Conservation (phyloP, 2,329 filamentous ascomycete species). For the Hypoxylon sp. region DNA sequence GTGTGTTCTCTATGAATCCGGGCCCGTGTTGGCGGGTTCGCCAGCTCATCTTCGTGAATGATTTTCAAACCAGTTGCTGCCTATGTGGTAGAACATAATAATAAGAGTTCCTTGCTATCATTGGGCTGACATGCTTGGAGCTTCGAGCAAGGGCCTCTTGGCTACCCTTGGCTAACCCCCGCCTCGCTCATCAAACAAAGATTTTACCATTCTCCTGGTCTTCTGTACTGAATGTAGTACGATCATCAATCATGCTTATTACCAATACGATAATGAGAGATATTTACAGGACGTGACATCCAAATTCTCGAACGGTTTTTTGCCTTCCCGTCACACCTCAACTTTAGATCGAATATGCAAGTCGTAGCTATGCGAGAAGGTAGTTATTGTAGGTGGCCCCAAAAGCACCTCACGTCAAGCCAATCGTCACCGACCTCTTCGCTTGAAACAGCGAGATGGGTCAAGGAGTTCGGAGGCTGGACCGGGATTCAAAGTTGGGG, state of each 20-base stretch:
- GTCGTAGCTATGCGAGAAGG: conserved; percentile 17
- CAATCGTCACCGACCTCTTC: conserved; percentile 37
- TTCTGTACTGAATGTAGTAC: conserved; percentile 17
- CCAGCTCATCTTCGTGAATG: conserved; percentile 20
- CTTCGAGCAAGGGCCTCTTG: conserved; percentile 27
- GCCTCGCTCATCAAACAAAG: conserved; percentile 33
- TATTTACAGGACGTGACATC: conserved; percentile 22
- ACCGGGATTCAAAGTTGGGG: conserved; percentile 21
- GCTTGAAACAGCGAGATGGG: conserved; percentile 26
- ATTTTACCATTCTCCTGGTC: conserved; percentile 20
- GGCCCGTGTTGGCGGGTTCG: conserved; percentile 36
- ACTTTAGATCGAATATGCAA: conserved; percentile 26
- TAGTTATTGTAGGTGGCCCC: conserved; percentile 15
- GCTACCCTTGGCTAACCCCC: conserved; percentile 1
- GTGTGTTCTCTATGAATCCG: conserved; percentile 34
- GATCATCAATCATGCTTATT: conserved; percentile 39
- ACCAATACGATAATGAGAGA: conserved; percentile 20
- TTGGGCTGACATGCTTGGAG: conserved; percentile 35
- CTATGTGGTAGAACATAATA: conserved; percentile 13
- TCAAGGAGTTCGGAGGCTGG: conserved; percentile 35
- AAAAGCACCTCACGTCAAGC: conserved; percentile 40
- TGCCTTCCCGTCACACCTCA: conserved; percentile 37
- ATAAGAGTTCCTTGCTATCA: conserved; percentile 18
- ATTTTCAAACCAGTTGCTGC: conserved; percentile 24
- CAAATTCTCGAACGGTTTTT: conserved; percentile 22